These are phyloP conservation scores for Acmispon strigosus DNA, from an alignment of 306 rosid species.

Conservation along the genomic window DNA sequence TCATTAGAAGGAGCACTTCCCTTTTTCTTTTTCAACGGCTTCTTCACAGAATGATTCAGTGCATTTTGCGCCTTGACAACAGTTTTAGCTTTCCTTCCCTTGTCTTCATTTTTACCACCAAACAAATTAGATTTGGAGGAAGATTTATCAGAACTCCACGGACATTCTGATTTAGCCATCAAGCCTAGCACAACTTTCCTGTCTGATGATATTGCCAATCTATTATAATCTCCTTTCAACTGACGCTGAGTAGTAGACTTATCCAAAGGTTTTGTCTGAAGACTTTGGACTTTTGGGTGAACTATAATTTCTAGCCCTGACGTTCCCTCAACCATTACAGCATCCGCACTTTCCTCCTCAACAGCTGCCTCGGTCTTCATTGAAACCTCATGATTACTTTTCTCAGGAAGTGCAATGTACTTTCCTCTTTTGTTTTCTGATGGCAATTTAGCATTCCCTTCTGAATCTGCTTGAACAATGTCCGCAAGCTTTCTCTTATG, in stretches of 20 bases:
- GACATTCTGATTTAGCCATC: slow-evolving; percentile 57
- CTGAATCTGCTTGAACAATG: slow-evolving; percentile 7
- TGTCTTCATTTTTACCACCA: slow-evolving; percentile 29
- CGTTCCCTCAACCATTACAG: slow-evolving; percentile 21
- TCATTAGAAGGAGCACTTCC: slow-evolving; percentile 23
- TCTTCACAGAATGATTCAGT: slow-evolving; percentile 13
- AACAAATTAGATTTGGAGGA: slow-evolving; percentile 18
- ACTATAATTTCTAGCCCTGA: slow-evolving; percentile 36
- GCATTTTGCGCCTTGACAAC: slow-evolving; percentile 35
- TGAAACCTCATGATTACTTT: slow-evolving; percentile 23
- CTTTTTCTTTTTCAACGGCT: slow-evolving; percentile 31
- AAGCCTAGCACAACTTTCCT: slow-evolving; percentile 44
- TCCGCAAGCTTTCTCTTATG: slow-evolving; percentile 24
- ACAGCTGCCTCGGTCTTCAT: slow-evolving; percentile 21
- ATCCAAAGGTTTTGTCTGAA: slow-evolving; percentile 14
- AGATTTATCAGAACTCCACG: slow-evolving; percentile 41
- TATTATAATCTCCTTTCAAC: slow-evolving; percentile 6
- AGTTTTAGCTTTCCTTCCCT: slow-evolving; percentile 36
- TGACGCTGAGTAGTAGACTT: neutral
- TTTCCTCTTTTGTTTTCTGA: slow-evolving; percentile 15
- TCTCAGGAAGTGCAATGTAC: slow-evolving; percentile 12
- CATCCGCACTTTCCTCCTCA: slow-evolving; percentile 10
- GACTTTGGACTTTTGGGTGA: slow-evolving; percentile 23
- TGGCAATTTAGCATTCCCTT: slow-evolving; percentile 4
- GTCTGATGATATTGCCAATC: slow-evolving; percentile 20